phyloP scores from a whole-genome alignment of 2,329 filamentous ascomycete genomes.

The Ophiobolus disseminans region DNA sequence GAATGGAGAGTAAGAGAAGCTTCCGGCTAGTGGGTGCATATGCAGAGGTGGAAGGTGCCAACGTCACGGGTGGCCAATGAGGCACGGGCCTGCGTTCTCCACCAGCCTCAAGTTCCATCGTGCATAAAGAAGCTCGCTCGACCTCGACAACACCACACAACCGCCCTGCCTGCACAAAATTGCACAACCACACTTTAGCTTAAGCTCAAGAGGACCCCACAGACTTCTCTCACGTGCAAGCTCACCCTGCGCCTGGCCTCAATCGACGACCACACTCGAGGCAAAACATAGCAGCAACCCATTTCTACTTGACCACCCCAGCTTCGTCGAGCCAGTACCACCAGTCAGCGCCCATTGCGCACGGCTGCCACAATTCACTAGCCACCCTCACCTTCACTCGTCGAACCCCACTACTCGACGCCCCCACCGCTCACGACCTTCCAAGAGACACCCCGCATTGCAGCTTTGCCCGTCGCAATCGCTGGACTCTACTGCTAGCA shows the following conservation, averaged over 20 bases:
- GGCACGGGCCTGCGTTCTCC: conserved; percentile 27
- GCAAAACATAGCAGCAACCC: conserved; percentile 18
- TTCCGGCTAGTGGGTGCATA: neutral
- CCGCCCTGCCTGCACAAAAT: conserved; percentile 30
- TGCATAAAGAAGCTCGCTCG: conserved; percentile 42
- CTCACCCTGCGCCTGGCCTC: conserved; percentile 16
- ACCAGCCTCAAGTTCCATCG: conserved; percentile 32
- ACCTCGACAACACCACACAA: conserved; percentile 34
- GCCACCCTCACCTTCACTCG: conserved; percentile 16
- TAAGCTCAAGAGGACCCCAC: conserved; percentile 14
- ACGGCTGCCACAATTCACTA: conserved; percentile 22
- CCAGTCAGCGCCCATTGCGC: conserved; percentile 4
- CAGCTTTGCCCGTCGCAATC: conserved; percentile 23
- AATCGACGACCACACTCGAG: conserved; percentile 19
- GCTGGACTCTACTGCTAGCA: conserved; percentile 23
- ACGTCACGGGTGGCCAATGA: conserved; percentile 33
- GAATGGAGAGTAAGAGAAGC: neutral
- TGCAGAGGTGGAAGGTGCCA: conserved; percentile 13
- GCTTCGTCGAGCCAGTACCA: conserved; percentile 19
- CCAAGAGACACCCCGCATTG: conserved; percentile 23
- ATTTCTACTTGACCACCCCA: conserved; percentile 9
- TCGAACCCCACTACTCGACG: conserved; percentile 23
- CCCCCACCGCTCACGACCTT: conserved; percentile 19
- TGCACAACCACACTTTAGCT: conserved; percentile 21
- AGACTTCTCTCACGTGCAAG: conserved; percentile 9